Percentiles rank a stretch among this genome's conserved stretches.
Evolutionary conservation across 2,329 filamentous ascomycete genomes (phyloP).

Genomic region (Apiospora hydei): DNA sequence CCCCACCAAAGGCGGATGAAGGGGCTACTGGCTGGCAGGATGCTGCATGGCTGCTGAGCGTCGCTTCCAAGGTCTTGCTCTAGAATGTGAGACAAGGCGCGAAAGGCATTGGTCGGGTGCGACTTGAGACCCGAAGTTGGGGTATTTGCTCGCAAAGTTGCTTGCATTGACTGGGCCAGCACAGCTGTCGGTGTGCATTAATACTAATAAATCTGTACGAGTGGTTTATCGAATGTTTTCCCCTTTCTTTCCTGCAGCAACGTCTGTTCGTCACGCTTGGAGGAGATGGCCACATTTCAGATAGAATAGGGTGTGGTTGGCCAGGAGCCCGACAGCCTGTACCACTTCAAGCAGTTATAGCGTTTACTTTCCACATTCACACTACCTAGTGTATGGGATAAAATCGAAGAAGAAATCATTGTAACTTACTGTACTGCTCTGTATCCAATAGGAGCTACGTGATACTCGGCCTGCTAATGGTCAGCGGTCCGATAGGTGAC

Average conservation of each 20-base stretch:
- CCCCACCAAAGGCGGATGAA: constrained; percentile 59
- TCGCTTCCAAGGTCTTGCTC: constrained; percentile 68
- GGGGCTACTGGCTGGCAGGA: constrained; percentile 66
- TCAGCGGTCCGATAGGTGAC: constrained; percentile 14
- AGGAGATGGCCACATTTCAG: not conserved
- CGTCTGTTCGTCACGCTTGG: not conserved
- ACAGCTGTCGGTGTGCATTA: constrained; percentile 6
- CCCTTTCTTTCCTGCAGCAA: not conserved
- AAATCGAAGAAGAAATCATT: not conserved
- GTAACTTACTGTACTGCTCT: not conserved
- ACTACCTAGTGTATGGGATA: not conserved
- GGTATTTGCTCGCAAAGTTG: not conserved
- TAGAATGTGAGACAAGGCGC: constrained; percentile 40
- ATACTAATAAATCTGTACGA: not conserved
- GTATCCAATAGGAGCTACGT: not conserved
- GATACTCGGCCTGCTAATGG: not conserved
- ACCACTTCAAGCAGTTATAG: not conserved
- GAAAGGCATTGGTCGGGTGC: constrained; percentile 2
- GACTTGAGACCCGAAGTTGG: constrained; percentile 9
- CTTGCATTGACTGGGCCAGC: not conserved
- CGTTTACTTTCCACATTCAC: not conserved
- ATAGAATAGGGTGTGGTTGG: not conserved
- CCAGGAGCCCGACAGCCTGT: not conserved
- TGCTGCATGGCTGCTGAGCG: constrained; percentile 71
- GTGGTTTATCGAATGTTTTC: constrained; percentile 7